Percentiles rank a stretch among this genome's conserved stretches.
These are phyloP conservation scores for Xylaria bambusicola DNA, from an alignment of 495 filamentous ascomycete genomes.

Conservation along the genomic window DNA sequence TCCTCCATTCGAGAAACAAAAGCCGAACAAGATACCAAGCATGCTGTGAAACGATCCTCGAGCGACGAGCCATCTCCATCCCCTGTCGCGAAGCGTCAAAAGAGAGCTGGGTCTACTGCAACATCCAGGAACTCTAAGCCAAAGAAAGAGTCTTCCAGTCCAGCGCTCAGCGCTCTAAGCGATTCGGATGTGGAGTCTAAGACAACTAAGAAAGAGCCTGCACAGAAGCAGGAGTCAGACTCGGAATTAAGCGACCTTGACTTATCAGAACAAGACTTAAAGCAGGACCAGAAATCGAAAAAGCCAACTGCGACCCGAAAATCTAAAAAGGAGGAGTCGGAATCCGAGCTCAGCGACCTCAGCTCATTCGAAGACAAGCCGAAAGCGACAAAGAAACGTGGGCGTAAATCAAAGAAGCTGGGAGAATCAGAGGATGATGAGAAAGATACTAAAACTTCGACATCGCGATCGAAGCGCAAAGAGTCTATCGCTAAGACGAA, in stretches of 20 bases:
- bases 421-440: constrained; percentile 22
- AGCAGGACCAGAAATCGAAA: constrained; percentile 20
- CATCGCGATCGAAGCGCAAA: constrained; percentile 30
- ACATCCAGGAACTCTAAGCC: constrained; percentile 24
- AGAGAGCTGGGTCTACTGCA: constrained; percentile 27
- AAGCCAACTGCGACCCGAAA: constrained; percentile 20
- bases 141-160: constrained; percentile 36
- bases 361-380: constrained; percentile 35
- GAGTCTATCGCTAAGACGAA: constrained; percentile 27
- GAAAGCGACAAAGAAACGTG: constrained; percentile 33
- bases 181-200: constrained; percentile 33
- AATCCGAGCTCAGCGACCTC: constrained; percentile 31
- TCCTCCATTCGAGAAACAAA: constrained; percentile 18
- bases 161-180: constrained; percentile 26
- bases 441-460: constrained; percentile 21
- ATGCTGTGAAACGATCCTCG: constrained; percentile 35
- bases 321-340: constrained; percentile 34
- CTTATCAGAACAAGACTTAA: constrained; percentile 27
- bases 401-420: constrained; percentile 27
- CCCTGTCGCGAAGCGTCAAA: constrained; percentile 33
- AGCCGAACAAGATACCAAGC: constrained; percentile 25
- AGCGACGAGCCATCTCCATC: constrained; percentile 27
- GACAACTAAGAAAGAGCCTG: constrained; percentile 20
- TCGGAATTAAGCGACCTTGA: constrained; percentile 32
- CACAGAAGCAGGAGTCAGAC: constrained; percentile 28